phyloP scores from a whole-genome alignment of 139 green algal species.

The Zygnema cylindricum region DNA sequence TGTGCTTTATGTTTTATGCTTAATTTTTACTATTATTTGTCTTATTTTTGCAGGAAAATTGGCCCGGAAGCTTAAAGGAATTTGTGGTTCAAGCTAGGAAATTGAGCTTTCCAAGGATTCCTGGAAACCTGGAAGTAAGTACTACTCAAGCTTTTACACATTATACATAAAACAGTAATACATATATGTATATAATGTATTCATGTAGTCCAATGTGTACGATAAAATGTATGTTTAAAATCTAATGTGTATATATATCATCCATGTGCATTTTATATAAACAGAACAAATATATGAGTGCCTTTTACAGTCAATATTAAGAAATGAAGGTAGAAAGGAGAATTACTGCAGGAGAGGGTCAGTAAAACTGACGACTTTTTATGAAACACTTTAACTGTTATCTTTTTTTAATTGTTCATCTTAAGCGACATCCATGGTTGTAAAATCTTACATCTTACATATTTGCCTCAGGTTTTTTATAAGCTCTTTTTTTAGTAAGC shows the following conservation, averaged over 20 bases:
- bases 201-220: not conserved
- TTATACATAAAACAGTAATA: not conserved
- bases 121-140: not conserved
- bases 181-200: not conserved
- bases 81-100: not conserved
- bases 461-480: too few relatives aligned
- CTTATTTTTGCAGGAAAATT: slow-evolving; percentile 1
- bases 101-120: not conserved
- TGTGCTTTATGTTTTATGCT: not conserved
- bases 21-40: not conserved
- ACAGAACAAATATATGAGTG: not conserved
- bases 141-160: not conserved
- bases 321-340: not conserved
- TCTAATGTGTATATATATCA: not conserved
- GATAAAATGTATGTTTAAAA: not conserved
- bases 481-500: too few relatives aligned
- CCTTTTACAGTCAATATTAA: not conserved
- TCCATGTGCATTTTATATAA: not conserved
- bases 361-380: too few relatives aligned
- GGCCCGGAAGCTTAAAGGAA: not conserved
- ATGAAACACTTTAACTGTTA: too few relatives aligned
- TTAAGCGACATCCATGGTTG: too few relatives aligned
- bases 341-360: too few relatives aligned
- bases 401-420: too few relatives aligned
- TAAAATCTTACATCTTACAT: too few relatives aligned